Percentiles rank a stretch among this genome's conserved stretches.
Evolutionary conservation across 805 yeast genomes (phyloP).

Genomic region (Lachancea mirantina): DNA sequence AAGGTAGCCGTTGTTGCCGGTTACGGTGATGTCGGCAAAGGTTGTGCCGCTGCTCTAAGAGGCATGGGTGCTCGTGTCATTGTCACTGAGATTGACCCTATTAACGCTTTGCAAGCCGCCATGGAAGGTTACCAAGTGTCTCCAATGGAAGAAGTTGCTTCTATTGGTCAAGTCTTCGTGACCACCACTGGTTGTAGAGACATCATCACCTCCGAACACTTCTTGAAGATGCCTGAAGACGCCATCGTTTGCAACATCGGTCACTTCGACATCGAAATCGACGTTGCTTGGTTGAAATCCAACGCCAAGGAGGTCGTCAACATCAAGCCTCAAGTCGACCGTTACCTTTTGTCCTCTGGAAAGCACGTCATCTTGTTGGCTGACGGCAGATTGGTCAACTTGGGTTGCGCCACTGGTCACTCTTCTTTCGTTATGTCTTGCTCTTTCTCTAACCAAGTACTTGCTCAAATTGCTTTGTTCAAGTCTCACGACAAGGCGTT

Average conservation of each 20-base stretch:
- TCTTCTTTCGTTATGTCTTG: conserved; percentile 98
- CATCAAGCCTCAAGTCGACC: conserved; percentile 99
- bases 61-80: conserved; percentile 99
- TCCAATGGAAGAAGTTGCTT: conserved; percentile 90
- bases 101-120: conserved; percentile 98
- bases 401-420: conserved; percentile 99
- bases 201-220: conserved; percentile 85
- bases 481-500: conserved; percentile 76
- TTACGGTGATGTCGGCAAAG: conserved; percentile 99
- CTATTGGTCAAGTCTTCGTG: conserved; percentile 92
- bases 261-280: conserved; percentile 98
- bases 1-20: conserved; percentile 98
- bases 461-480: conserved; percentile 97
- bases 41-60: conserved; percentile 98
- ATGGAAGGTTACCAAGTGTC: conserved; percentile 97
- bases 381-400: conserved; percentile 98
- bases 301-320: conserved; percentile 90
- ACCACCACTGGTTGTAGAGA: conserved; percentile 99
- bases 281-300: conserved; percentile 96
- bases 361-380: conserved; percentile 94
- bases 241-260: conserved; percentile 99
- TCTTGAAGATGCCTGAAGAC: conserved; percentile 93
- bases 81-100: conserved; percentile 96
- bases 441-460: conserved; percentile 98
- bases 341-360: conserved; percentile 83